Evolutionary conservation across 352 stramenopile species (phyloP), one percentile per base, ranked within the genome.

Genomic region (Phytophthora citrophthora): DNA sequence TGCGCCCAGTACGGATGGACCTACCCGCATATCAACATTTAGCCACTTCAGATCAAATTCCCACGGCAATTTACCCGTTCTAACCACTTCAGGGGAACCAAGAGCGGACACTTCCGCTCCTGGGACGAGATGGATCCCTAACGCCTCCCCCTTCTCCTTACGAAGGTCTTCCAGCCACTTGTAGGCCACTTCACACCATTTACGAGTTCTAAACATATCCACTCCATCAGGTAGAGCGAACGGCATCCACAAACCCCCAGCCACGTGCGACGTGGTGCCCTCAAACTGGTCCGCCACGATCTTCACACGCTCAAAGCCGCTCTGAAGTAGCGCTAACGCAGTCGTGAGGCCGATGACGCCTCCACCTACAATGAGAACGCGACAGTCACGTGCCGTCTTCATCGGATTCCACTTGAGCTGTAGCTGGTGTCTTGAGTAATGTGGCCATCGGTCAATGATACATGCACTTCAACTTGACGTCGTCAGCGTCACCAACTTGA

Each of bases 291-390:
- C 74, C 23, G 83, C 81, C 6, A 90, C 71, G 18, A 92, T 31
- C 53, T 63, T 62, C 56, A 92, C 83, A 55, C 46, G 31, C 23
- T 8, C 38, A 59, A 84, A 88, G 24, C 83, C 83, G 49, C 54
- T 68, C 70, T 90, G 68, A 39, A 90, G 68, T 56, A 92, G 74
- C 56, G 81, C 75, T 10, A 89, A 66, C 38, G 83, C 83, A 12
- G 83, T 80, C 56, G 83, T 88, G 68, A 92, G 81, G 0, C 83
- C 81, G 51, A 89, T 83, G 62, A 90, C 79, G 10, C 81, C 83
- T 44, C 77, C 81, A 16, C 83, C 83, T n/a, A 91, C 70, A 40
- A 91, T 74, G 10, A 89, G 55, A 8, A 83, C 67, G 47, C 45
- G 67, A 43, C 61, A 70, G 51, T 68, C 40, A 39, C 36, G 18